A percentile compares a stretch with the other conserved stretches of the same genome.
Evolutionary conservation across 805 yeast species (phyloP).

Genomic region (Blastobotrys peoriensis): DNA sequence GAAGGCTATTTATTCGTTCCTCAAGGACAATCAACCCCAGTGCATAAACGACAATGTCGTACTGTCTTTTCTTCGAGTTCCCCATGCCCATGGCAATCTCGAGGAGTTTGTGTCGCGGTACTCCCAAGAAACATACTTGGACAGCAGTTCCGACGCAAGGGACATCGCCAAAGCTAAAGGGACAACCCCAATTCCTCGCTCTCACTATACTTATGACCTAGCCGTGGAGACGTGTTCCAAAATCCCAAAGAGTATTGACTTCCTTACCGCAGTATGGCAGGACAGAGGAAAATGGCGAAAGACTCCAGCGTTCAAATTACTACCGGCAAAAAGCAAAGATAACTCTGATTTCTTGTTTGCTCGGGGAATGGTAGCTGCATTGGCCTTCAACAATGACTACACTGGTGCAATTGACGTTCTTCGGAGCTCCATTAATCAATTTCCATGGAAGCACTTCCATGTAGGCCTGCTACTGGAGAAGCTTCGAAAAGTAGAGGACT

Average conservation of each 20-base stretch:
- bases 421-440: constrained; percentile 58
- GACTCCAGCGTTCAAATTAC: constrained; percentile 40
- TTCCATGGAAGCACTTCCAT: constrained; percentile 54
- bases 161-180: constrained; percentile 13
- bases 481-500: background rate
- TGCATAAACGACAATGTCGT: constrained; percentile 39
- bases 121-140: constrained; percentile 33
- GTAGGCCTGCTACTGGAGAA: background rate
- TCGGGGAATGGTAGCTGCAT: constrained; percentile 54
- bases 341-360: constrained; percentile 65
- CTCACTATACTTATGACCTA: constrained; percentile 49
- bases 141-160: constrained; percentile 20
- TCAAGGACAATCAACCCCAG: constrained; percentile 39
- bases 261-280: constrained; percentile 65
- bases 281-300: constrained; percentile 74
- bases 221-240: constrained; percentile 60
- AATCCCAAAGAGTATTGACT: constrained; percentile 43
- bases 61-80: constrained; percentile 48
- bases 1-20: constrained; percentile 64
- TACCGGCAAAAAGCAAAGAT: constrained; percentile 36
- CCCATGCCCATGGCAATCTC: constrained; percentile 33
- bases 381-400: constrained; percentile 48
- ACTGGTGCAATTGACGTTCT: constrained; percentile 69
- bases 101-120: constrained; percentile 34
- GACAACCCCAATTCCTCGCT: constrained; percentile 34